Percentiles rank a stretch among this genome's conserved stretches.
phyloP scores from a whole-genome alignment of 2,329 filamentous ascomycete genomes.

The Trichoderma afroharzianum region DNA sequence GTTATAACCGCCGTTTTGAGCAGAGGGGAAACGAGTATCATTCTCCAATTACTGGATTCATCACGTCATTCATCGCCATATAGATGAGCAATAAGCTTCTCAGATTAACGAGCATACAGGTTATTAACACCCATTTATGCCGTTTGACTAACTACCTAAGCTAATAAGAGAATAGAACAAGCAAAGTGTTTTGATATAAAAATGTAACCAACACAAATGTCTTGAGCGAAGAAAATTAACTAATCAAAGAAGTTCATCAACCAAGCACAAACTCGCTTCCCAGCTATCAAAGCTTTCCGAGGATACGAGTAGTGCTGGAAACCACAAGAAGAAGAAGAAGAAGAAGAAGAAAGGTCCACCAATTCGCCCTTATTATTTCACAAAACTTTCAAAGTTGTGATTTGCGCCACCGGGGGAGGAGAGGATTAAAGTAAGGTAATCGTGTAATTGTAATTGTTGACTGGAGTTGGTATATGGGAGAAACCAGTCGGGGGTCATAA shows the following conservation, averaged over 20 bases:
- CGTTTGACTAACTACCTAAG: not conserved
- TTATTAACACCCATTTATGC: not conserved
- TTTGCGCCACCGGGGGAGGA: not conserved
- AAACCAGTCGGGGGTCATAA: slow-evolving; percentile 7
- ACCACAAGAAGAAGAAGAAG: not conserved
- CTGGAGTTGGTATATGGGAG: not conserved
- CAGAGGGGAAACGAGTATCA: not conserved
- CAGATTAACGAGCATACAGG: not conserved
- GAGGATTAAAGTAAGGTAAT: not conserved
- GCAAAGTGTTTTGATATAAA: not conserved
- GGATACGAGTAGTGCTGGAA: not conserved
- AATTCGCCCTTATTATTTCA: slow-evolving; percentile 1
- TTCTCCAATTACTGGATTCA: not conserved
- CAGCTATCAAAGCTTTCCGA: not conserved
- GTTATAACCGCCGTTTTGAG: not conserved
- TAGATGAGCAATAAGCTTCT: not conserved
- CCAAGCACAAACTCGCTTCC: not conserved
- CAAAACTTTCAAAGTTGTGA: not conserved
- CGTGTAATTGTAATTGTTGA: not conserved
- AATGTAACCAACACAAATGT: not conserved
- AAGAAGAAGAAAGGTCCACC: not conserved
- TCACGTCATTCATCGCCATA: not conserved
- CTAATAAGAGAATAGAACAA: not conserved
- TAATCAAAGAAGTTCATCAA: not conserved
- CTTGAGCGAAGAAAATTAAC: not conserved